A percentile compares a stretch with the other conserved stretches of the same genome.
These are phyloP conservation scores for Penicillium pancosmium DNA, from an alignment of 495 filamentous ascomycete species.

Conservation along the genomic window DNA sequence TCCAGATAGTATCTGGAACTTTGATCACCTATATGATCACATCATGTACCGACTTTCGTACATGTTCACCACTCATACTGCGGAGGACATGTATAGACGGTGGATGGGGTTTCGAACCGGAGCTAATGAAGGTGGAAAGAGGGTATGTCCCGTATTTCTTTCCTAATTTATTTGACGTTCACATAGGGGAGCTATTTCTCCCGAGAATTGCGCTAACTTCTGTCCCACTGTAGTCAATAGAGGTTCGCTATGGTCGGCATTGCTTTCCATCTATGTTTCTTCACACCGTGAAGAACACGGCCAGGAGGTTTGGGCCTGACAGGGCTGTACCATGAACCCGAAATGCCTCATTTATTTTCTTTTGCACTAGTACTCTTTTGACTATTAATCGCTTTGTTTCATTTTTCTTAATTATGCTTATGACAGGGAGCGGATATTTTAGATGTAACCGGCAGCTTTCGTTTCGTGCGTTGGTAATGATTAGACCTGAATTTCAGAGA, in stretches of 20 bases:
- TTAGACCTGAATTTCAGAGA: too few relatives aligned
- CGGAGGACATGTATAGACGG: conserved; percentile 28
- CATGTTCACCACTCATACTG: conserved; percentile 33
- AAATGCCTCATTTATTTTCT: not conserved
- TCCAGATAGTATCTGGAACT: conserved; percentile 28
- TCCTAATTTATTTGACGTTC: not conserved
- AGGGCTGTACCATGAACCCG: conserved; percentile 22
- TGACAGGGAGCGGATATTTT: too few relatives aligned
- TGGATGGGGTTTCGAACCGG: conserved; percentile 30
- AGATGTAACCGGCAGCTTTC: too few relatives aligned
- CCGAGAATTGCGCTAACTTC: not conserved
- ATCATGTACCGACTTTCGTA: conserved; percentile 33
- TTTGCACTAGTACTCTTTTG: not conserved
- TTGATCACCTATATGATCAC: conserved; percentile 26
- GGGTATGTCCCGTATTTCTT: conserved; percentile 9
- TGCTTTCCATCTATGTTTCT: conserved; percentile 33
- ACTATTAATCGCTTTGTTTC: not conserved
- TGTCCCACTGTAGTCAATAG: conserved; percentile 10
- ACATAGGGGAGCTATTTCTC: not conserved
- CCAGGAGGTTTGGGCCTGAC: conserved; percentile 17
- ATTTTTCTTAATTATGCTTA: not conserved
- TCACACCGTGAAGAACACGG: conserved; percentile 29
- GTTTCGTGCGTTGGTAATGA: too few relatives aligned
- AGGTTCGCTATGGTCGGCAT: conserved; percentile 26
- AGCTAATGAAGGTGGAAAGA: conserved; percentile 26